Conservation (phyloP, 1,284 basidiomycete genomes). For the Heliocybe sulcata region DNA sequence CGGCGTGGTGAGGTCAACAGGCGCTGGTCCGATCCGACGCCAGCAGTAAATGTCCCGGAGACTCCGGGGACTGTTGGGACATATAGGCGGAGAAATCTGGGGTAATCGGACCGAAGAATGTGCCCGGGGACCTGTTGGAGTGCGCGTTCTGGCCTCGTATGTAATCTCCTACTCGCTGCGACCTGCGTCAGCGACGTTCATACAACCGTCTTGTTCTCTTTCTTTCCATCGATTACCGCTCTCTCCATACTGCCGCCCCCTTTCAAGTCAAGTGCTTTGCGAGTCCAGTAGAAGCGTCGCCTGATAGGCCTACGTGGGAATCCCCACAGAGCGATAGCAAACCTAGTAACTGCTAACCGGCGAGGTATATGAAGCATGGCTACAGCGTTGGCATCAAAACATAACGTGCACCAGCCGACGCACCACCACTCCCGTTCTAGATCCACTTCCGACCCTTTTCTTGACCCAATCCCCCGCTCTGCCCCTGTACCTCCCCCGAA, state of each 20-base stretch:
- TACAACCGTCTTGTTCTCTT: background rate
- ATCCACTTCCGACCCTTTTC: slow-evolving; percentile 55
- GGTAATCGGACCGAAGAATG: background rate
- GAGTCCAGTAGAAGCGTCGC: background rate
- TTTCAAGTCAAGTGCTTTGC: background rate
- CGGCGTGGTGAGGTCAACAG: background rate
- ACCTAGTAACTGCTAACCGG: background rate
- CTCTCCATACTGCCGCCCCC: background rate
- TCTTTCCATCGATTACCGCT: background rate
- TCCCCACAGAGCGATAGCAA: background rate
- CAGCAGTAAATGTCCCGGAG: background rate
- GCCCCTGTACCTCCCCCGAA: slow-evolving; percentile 34
- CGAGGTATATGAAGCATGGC: slow-evolving; percentile 1
- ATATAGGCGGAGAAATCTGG: background rate
- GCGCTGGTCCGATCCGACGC: background rate
- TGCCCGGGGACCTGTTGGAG: background rate
- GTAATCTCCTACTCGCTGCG: background rate
- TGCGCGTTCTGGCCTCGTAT: background rate
- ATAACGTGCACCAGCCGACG: slow-evolving; percentile 21
- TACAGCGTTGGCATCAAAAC: slow-evolving; percentile 4
- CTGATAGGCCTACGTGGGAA: background rate
- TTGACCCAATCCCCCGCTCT: slow-evolving; percentile 31
- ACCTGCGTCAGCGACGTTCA: background rate
- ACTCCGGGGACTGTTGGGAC: background rate
- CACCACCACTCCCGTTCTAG: slow-evolving; percentile 34